Percentiles rank a stretch among this genome's conserved stretches.
These are phyloP conservation scores for Canna indica DNA, from an alignment of 176 grass and related monocot genomes.

Conservation along the genomic window DNA sequence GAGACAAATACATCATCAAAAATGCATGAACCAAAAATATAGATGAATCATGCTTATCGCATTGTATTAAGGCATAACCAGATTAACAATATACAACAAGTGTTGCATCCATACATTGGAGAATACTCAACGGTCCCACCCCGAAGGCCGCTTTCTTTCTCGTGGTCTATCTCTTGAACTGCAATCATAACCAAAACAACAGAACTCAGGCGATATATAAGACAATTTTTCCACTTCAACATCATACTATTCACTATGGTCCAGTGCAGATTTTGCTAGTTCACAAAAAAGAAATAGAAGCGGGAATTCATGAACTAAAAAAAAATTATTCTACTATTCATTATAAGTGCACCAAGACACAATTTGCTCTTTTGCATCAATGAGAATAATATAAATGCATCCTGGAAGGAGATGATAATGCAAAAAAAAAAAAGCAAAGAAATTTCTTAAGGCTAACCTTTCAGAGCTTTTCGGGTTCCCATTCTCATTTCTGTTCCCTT, in stretches of 20 bases:
- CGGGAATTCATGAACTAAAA: background rate
- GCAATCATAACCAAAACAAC: slow-evolving; percentile 30
- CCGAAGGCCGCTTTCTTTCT: slow-evolving; percentile 75
- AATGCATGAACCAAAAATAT: background rate
- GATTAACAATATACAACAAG: background rate
- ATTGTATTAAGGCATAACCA: background rate
- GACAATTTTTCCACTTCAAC: background rate
- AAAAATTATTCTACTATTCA: background rate
- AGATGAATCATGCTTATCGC: background rate
- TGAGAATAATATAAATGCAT: background rate
- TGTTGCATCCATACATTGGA: background rate
- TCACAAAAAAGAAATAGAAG: background rate
- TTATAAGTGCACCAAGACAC: background rate
- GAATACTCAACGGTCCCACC: slow-evolving; percentile 69
- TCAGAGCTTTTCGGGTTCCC: slow-evolving; percentile 38
- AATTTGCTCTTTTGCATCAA: background rate
- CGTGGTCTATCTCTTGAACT: slow-evolving; percentile 57
- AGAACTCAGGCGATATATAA: background rate
- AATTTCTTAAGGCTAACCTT: slow-evolving; percentile 34
- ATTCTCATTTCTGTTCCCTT: slow-evolving; percentile 35
- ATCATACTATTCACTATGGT: background rate
- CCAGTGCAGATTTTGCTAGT: background rate
- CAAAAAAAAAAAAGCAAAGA: background rate
- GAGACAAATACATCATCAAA: too few relatives aligned
- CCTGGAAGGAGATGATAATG: background rate